Percentiles rank a stretch among this genome's conserved stretches.
Evolutionary conservation across 331 rosid species (phyloP).

Genomic region (Quercus phellos): DNA sequence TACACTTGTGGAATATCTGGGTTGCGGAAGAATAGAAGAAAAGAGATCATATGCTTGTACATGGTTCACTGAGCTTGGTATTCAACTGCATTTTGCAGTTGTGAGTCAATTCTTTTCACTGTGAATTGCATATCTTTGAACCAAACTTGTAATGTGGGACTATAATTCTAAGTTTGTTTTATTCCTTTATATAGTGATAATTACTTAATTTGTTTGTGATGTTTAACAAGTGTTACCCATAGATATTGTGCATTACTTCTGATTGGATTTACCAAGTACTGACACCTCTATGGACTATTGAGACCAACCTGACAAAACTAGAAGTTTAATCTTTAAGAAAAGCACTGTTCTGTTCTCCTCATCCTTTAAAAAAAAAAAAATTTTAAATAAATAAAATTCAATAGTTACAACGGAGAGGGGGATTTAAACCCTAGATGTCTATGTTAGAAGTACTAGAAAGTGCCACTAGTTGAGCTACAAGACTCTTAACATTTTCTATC

Average conservation of each 20-base stretch:
- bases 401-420: too few relatives aligned
- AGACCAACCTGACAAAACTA: neutral
- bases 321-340: neutral
- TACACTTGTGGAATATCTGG: neutral
- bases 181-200: neutral
- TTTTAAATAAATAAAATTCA: too few relatives aligned
- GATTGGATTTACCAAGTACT: neutral
- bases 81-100: constrained; percentile 9
- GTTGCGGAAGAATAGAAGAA: constrained; percentile 1
- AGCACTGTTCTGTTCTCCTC: neutral
- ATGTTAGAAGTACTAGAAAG: too few relatives aligned
- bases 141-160: neutral
- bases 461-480: too few relatives aligned
- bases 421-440: too few relatives aligned
- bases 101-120: neutral
- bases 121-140: constrained; percentile 3
- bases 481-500: too few relatives aligned
- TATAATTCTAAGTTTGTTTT: neutral
- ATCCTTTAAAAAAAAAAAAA: too few relatives aligned
- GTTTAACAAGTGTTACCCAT: neutral
- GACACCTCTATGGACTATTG: neutral
- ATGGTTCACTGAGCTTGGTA: constrained; percentile 14
- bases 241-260: constrained; percentile 2
- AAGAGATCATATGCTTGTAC: neutral
- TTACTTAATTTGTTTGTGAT: neutral